Base-by-base conservation (phyloP, 2,329 filamentous ascomycete species). In the Aspergillus unguis region DNA sequence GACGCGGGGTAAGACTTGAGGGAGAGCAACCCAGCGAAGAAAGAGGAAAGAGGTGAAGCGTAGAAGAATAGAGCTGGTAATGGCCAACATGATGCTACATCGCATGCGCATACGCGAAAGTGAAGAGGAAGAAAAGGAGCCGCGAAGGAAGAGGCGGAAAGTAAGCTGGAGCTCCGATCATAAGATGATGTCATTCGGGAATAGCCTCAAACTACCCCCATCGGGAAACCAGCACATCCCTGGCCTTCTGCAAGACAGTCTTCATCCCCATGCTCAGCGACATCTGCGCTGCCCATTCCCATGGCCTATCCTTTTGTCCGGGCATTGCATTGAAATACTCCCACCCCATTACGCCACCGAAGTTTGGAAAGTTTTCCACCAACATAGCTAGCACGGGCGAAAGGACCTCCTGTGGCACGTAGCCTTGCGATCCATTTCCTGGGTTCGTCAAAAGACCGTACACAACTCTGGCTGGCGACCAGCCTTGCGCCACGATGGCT, bases 341-440 rank as follows among this genome's bases (percentile, higher is more conserved):
- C 92, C 92, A 96, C 2, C 90, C 90, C 85, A 94, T 94, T 5
- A 96, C 85, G 1, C 92, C 92, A 0, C 91, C 92, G 68, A 96
- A 94, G 1, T 75, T 75, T 1, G 82, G 81, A 62, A 88, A 88
- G 53, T 78, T 78, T 33, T 81, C 74, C 33, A 80, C 73, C 58
- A 91, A 66, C 37, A 76, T 65, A 29, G 77, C 76, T 41, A 90
- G 67, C 23, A 86, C 82, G 17, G 76, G 73, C 8, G 78, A 77
- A 26, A 89, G 71, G 10, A 77, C 68, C 42, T 81, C 77, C 52
- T 83, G 79, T 1, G 81, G 77, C 1, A 92, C 83, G 66, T 77
- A 87, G 52, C 74, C 89, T 69, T 66, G 77, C 3, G 71, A 71
- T 6, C 90, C 90, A 61, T 95, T 92, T 1, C 75, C 78, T 0